Evolutionary conservation across 2,329 filamentous ascomycete genomes (phyloP).

Genomic region (Fusarium albosuccineum): DNA sequence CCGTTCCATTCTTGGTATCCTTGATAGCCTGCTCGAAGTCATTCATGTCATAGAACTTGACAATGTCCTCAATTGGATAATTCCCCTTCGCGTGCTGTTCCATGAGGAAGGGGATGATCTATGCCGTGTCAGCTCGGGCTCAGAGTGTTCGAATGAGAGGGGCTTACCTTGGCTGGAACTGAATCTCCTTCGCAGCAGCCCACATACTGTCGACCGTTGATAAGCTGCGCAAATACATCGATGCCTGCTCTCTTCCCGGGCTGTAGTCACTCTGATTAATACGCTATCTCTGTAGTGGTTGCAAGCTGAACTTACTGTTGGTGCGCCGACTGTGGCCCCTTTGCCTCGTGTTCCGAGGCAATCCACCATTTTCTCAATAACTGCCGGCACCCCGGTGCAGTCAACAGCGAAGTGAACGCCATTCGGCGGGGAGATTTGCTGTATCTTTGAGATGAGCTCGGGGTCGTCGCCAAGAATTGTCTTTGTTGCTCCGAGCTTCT

Average conservation of each 20-base stretch:
- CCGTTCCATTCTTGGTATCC: neutral
- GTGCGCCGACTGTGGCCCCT: slow-evolving; percentile 25
- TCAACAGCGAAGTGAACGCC: slow-evolving; percentile 35
- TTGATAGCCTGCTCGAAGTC: neutral
- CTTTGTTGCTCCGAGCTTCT: slow-evolving; percentile 26
- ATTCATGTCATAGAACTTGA: neutral
- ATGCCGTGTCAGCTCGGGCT: no score
- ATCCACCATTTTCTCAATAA: slow-evolving; percentile 28
- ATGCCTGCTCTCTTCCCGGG: slow-evolving; percentile 4
- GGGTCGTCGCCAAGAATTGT: neutral
- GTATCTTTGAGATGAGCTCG: neutral
- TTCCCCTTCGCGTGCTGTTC: neutral
- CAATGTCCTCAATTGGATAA: neutral
- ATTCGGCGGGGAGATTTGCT: neutral
- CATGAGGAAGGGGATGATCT: neutral
- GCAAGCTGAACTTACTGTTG: slow-evolving; percentile 6
- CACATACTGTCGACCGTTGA: slow-evolving; percentile 29
- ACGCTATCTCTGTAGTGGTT: no score
- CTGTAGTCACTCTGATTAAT: neutral
- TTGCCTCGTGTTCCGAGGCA: slow-evolving; percentile 20
- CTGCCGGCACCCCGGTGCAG: slow-evolving; percentile 26
- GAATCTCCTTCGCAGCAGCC: slow-evolving; percentile 29
- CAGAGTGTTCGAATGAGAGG: rapidly evolving
- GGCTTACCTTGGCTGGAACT: slow-evolving; percentile 11
- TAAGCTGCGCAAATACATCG: slow-evolving; percentile 23